Base-by-base conservation (phyloP, 441 rosid species). In the Bruguiera hainesii region DNA sequence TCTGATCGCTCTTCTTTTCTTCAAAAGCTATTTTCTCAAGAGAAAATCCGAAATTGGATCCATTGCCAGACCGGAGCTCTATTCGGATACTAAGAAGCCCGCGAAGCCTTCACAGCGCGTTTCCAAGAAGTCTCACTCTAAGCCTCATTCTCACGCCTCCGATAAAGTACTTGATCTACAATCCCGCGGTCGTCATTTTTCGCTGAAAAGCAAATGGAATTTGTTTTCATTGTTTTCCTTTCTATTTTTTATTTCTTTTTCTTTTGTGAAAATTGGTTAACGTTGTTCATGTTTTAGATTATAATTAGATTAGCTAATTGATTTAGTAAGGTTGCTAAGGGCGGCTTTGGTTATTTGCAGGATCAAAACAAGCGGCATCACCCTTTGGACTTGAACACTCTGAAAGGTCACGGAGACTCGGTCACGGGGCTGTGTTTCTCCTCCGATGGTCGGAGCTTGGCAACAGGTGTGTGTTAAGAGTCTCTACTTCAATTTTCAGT, bases 381-480 rank as follows among this genome's bases (percentile, higher is more conserved):
- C 76, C 95, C 89, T 16, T 79, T 96, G 82, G 98, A 89, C 82
- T 78, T 95, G 76, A 95, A 95, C 80, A 95, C 99, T 69, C 75
- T 95, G 76, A 95, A 92, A 87, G 99, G 99, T 65, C 98, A 95
- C 55, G 87, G 84, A 15, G 99, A 95, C 85, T 69, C 96, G 10
- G 98, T 95, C 63, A 79, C 84, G 1, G 96, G 87, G 5, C 79
- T 96, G 18, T 90, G 86, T 81, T 92, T 92, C 82, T 88, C 98
- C 2, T 69, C 81, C 46, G 89, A 89, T 78, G 99, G 89, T 63
- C 83, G 67, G 65, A 76, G 81, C 78, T 80, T 92, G 78, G 98
- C 92, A 46, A 96, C 98, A 48, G 95, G 98, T 95, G 68, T 15
- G 64, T 6, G 7, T 19, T 8, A 6, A 6, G 19, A 4, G 16